Evolutionary conservation across 768 basidiomycete genomes (phyloP).

Genomic region (Sporobolomyces roseus): DNA sequence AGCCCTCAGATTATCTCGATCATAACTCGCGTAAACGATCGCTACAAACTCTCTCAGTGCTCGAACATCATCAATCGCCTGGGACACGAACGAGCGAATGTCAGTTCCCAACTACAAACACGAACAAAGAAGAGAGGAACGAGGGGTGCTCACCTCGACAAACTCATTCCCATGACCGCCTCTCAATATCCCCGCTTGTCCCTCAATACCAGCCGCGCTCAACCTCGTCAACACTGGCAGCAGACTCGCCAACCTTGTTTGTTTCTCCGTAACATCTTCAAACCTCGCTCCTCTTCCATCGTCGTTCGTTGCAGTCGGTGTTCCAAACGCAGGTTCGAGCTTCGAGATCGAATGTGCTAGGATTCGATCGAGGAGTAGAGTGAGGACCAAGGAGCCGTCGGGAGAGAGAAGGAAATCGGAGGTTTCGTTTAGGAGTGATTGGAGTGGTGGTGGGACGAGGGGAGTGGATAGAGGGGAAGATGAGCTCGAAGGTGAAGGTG

Average conservation of each 20-base stretch:
- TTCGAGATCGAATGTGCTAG: constrained; percentile 62
- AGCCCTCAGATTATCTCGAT: constrained; percentile 47
- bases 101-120: too few species aligned
- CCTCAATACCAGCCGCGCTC: constrained; percentile 64
- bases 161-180: constrained; percentile 58
- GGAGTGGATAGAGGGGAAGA: neutral
- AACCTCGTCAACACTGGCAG: constrained; percentile 75
- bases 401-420: constrained; percentile 60
- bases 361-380: constrained; percentile 67
- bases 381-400: constrained; percentile 68
- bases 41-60: constrained; percentile 69
- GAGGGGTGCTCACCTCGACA: constrained; percentile 59
- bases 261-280: constrained; percentile 43
- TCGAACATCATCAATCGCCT: constrained; percentile 62
- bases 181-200: constrained; percentile 54
- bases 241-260: constrained; percentile 70
- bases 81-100: neutral
- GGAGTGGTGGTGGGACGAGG: constrained; percentile 55
- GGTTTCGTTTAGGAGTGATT: constrained; percentile 66
- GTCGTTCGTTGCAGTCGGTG: constrained; percentile 4
- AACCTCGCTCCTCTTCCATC: constrained; percentile 30
- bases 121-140: too few species aligned
- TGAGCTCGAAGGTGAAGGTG: neutral
- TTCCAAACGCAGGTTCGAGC: constrained; percentile 54
- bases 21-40: constrained; percentile 67